A percentile compares a stretch with the other conserved stretches of the same genome.
Evolutionary conservation across 352 stramenopile species (phyloP).

Genomic region (Plasmopara muralis): DNA sequence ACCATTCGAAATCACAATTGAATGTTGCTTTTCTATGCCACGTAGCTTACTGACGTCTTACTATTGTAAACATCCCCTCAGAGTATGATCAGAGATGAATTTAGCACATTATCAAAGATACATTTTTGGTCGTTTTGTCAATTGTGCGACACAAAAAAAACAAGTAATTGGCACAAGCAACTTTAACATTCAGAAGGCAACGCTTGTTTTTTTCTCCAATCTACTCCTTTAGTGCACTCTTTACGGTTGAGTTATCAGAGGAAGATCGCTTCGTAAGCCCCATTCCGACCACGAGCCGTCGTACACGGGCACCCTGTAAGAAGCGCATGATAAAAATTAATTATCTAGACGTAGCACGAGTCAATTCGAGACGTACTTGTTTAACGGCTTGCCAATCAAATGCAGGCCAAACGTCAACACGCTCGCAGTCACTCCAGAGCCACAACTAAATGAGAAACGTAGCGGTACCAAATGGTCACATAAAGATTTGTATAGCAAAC

Average conservation of each 20-base stretch:
- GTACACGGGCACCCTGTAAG: constrained; percentile 66
- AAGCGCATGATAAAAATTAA: background rate
- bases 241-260: constrained; percentile 24
- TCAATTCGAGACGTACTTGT: constrained; percentile 37
- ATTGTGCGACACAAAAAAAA: too few relatives aligned
- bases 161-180: too few relatives aligned
- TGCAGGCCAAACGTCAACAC: constrained; percentile 65
- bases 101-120: too few relatives aligned
- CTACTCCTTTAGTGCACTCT: too few relatives aligned
- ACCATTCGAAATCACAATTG: too few relatives aligned
- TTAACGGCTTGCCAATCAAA: constrained; percentile 50
- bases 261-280: constrained; percentile 55
- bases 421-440: constrained; percentile 63
- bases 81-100: too few relatives aligned
- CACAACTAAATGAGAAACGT: constrained; percentile 36
- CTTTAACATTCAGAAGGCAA: too few relatives aligned
- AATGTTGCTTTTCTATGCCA: too few relatives aligned
- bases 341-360: background rate
- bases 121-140: too few relatives aligned
- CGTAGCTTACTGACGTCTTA: too few relatives aligned
- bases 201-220: too few relatives aligned
- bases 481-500: background rate
- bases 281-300: constrained; percentile 89
- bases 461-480: background rate
- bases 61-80: too few relatives aligned